Conservation (phyloP, 1,284 basidiomycete species). For the Lignosus rhinocerotis region DNA sequence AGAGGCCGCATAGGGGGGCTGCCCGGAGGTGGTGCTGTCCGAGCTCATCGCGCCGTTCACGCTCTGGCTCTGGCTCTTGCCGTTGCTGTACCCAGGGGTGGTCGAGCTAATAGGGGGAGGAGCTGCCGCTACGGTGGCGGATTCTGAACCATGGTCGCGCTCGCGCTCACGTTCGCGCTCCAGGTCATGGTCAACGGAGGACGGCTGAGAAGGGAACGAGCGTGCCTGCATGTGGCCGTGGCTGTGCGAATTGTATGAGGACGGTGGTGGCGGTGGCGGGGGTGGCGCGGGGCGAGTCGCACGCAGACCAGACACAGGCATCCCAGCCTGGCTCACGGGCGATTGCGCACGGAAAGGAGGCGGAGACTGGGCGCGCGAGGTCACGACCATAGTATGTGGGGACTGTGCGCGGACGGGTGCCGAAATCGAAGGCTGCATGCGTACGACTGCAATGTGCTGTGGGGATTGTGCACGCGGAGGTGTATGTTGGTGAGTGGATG, state of each 20-base stretch:
- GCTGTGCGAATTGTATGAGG: conserved; percentile 9
- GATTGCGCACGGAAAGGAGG: conserved; percentile 16
- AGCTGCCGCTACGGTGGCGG: not conserved
- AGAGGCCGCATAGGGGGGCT: conserved; percentile 14
- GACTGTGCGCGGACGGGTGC: not conserved
- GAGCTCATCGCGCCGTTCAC: not conserved
- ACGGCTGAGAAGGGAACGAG: conserved; percentile 14
- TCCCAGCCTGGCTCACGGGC: conserved; percentile 6
- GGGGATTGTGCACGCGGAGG: conserved; percentile 12
- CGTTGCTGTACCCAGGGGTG: not conserved
- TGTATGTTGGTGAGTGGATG: conserved; percentile 9
- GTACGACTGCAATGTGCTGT: not conserved
- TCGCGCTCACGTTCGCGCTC: conserved; percentile 5
- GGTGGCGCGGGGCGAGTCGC: conserved; percentile 11
- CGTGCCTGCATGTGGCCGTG: conserved; percentile 12
- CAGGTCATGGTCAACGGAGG: conserved; percentile 10
- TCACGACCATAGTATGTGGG: not conserved
- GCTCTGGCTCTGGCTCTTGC: not conserved
- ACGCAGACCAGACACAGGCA: not conserved
- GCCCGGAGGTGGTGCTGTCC: not conserved
- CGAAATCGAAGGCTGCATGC: not conserved
- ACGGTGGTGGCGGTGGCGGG: conserved; percentile 11
- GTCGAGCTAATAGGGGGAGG: not conserved
- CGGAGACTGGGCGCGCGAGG: conserved; percentile 12
- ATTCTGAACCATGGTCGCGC: not conserved